A percentile compares a stretch with the other conserved stretches of the same genome.
These are phyloP conservation scores for Botryococcus braunii DNA, from an alignment of 163 green algal genomes.

Conservation along the genomic window DNA sequence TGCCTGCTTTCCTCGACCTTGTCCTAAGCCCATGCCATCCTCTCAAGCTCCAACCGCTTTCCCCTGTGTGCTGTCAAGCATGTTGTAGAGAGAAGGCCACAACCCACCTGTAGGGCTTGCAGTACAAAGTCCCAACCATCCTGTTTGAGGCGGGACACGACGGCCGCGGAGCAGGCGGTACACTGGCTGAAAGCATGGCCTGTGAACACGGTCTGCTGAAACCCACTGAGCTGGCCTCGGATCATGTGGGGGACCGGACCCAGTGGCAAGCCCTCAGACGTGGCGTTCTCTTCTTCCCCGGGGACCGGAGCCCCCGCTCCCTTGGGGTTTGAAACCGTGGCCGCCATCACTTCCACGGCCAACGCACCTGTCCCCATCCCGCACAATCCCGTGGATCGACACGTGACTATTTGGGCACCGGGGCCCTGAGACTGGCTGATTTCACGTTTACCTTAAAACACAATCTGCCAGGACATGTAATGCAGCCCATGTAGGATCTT, in stretches of 20 bases:
- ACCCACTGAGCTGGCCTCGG: constrained; percentile 47
- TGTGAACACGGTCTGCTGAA: constrained; percentile 53
- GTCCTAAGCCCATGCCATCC: too few relatives aligned
- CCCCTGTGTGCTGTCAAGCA: too few relatives aligned
- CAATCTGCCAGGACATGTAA: too few relatives aligned
- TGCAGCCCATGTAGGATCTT: too few relatives aligned
- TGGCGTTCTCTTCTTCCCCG: not conserved
- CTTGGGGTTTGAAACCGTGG: constrained; percentile 55
- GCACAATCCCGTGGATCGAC: too few relatives aligned
- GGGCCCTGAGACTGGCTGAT: too few relatives aligned
- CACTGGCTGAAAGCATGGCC: constrained; percentile 79
- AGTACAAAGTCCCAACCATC: constrained; percentile 50
- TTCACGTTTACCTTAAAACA: too few relatives aligned
- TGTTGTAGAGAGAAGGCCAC: too few relatives aligned
- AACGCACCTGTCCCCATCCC: constrained; percentile 60
- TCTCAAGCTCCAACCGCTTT: too few relatives aligned
- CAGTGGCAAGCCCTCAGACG: constrained; percentile 31
- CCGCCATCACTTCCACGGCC: constrained; percentile 57
- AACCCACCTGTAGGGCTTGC: constrained; percentile 38
- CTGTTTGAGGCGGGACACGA: constrained; percentile 55
- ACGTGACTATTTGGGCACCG: too few relatives aligned
- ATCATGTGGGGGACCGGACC: constrained; percentile 85
- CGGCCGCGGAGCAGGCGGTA: constrained; percentile 74
- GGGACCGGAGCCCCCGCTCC: constrained; percentile 38
- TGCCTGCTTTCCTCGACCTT: too few relatives aligned